Base-by-base conservation (phyloP, 129 eudicot species). In the Helianthus tuberosus region DNA sequence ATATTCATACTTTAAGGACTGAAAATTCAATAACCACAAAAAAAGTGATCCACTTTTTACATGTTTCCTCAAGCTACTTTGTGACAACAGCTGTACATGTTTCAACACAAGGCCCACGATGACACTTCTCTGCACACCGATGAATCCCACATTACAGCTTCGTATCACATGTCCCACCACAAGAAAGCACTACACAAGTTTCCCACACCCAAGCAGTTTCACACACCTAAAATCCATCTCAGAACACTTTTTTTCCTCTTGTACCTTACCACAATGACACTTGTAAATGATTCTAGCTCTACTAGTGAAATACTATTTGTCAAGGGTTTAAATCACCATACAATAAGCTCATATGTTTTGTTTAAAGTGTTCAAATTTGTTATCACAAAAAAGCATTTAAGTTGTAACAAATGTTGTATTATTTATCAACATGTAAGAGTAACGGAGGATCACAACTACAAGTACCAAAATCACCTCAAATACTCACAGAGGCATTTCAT, bases 51-150 rank as follows among this genome's bases (percentile, higher is more conserved):
- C 38, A 49, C 78, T 55, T 62, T 52, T 15, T 79, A 94, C 97
- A 96, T 94, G 97, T 86, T 94, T 94, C 82, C 76, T 94, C 85
- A 86, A 83, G 85, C 98, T 86, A 81, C 73, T 94, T 90, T 3
- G 83, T 81, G 27, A 91, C 84, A 60, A 86, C 88, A 55, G 72
- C 83, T 71, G 97, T 86, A 78, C 98, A 94, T 58, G 89, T 88
- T 53, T 90, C 93, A 32, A 83, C 69, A 79, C 97, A 94, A 0
- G 75, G 25, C 32, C 98, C 97, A 53, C 89, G 87, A 38, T 94
- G 98, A 82, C 97, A 94, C 77, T 97, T 82, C 75, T 94, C 98
- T 0, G 93, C 93, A 62, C 98, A 94, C 82, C 89, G 60, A 68
- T 94, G 98, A 13, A 75, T 69, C 48, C 98, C 93, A 72, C 98